phyloP scores from a whole-genome alignment of 148 eudicot genomes.

The Heliosperma pusillum region DNA sequence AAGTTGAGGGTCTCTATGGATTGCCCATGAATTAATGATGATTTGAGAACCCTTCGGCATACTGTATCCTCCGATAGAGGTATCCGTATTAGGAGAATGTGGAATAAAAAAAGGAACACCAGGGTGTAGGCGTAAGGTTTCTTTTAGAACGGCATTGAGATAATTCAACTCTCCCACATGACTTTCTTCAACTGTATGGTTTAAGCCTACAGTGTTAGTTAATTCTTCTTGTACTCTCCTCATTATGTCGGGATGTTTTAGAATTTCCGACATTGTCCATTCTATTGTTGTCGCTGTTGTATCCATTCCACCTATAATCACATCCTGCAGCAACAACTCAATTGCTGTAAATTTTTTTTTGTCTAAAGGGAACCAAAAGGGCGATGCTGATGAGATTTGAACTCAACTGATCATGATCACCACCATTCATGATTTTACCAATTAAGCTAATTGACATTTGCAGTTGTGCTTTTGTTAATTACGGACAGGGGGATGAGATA shows the following conservation, averaged over 20 bases:
- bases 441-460: too few species aligned
- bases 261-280: slow-evolving; percentile 39
- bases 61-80: slow-evolving; percentile 31
- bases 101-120: slow-evolving; percentile 28
- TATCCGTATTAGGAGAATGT: slow-evolving; percentile 19
- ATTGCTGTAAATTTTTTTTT: too few species aligned
- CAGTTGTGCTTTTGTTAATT: slow-evolving; percentile 8
- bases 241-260: slow-evolving; percentile 24
- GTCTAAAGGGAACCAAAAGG: too few species aligned
- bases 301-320: slow-evolving; percentile 33
- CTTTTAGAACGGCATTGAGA: slow-evolving; percentile 39
- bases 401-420: too few species aligned
- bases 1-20: slow-evolving; percentile 33
- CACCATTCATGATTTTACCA: too few species aligned
- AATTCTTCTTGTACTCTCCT: slow-evolving; percentile 36
- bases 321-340: slow-evolving; percentile 25
- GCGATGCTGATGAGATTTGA: too few species aligned
- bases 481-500: too few species aligned
- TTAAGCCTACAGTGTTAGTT: slow-evolving; percentile 20
- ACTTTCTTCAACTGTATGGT: slow-evolving; percentile 32
- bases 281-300: slow-evolving; percentile 32
- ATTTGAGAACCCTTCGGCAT: slow-evolving; percentile 30
- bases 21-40: slow-evolving; percentile 29
- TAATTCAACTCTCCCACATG: slow-evolving; percentile 30
- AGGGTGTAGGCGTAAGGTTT: slow-evolving; percentile 39